Percentiles rank a stretch among this genome's conserved stretches.
These are phyloP conservation scores for Pseudopithomyces maydicus DNA, from an alignment of 2,329 filamentous ascomycete genomes.

Conservation along the genomic window DNA sequence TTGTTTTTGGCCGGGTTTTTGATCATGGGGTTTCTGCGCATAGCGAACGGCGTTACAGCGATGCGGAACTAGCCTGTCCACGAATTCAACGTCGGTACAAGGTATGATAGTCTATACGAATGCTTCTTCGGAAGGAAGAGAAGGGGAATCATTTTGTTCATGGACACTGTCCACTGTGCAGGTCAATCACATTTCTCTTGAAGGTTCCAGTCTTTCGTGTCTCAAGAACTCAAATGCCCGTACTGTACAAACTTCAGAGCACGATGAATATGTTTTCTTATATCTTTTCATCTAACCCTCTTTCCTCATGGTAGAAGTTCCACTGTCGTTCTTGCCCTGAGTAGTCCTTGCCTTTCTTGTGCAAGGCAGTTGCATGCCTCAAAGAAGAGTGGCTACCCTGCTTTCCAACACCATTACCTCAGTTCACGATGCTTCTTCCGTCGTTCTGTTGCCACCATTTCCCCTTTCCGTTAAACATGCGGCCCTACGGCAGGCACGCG, in stretches of 20 bases:
- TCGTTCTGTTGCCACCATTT: constrained; percentile 10
- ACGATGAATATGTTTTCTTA: no score
- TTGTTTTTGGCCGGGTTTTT: background rate
- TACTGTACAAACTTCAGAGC: background rate
- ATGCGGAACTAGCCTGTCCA: background rate
- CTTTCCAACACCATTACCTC: background rate
- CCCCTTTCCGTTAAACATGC: constrained; percentile 17
- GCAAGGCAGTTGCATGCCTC: background rate
- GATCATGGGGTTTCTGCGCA: constrained; percentile 13
- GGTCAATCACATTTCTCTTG: background rate
- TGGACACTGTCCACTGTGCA: no score
- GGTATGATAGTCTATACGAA: background rate
- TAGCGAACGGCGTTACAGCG: constrained; percentile 29
- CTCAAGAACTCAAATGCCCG: background rate
- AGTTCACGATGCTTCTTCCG: constrained; percentile 6
- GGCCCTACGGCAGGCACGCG: constrained; percentile 26
- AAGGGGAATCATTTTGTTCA: background rate
- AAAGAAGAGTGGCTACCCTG: background rate
- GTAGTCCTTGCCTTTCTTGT: background rate
- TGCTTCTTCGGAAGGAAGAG: background rate
- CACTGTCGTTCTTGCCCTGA: background rate
- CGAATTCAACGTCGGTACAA: background rate
- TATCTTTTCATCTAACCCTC: no score
- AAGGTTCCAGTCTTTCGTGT: background rate
- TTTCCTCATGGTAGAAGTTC: background rate